A percentile compares a stretch with the other conserved stretches of the same genome.
These are phyloP conservation scores for Kwoniella sp. DNA, from an alignment of 768 basidiomycete species.

Conservation along the genomic window DNA sequence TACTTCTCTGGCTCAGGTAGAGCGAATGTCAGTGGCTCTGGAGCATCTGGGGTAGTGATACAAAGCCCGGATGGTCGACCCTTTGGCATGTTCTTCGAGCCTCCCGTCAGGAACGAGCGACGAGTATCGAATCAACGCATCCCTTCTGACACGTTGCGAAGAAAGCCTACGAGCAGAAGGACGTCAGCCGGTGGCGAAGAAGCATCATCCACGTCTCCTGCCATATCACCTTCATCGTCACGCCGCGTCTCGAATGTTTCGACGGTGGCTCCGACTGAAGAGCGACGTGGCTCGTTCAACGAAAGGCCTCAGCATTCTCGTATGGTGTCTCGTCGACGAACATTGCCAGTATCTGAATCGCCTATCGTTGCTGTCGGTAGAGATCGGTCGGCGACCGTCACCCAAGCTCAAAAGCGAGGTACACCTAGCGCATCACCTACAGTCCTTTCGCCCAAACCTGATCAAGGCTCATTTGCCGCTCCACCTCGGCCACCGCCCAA, in stretches of 20 bases:
- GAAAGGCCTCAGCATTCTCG: slow-evolving; percentile 14
- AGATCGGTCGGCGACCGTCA: slow-evolving; percentile 40
- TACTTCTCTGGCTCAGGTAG: slow-evolving; percentile 72
- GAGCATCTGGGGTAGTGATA: slow-evolving; percentile 79
- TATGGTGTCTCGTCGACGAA: slow-evolving; percentile 28
- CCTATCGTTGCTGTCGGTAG: slow-evolving; percentile 40
- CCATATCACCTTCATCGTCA: slow-evolving; percentile 17
- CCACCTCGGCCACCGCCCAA: slow-evolving; percentile 23
- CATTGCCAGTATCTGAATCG: slow-evolving; percentile 28
- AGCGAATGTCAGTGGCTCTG: slow-evolving; percentile 59
- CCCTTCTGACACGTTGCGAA: slow-evolving; percentile 20
- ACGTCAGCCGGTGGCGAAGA: slow-evolving; percentile 24
- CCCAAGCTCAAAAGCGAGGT: slow-evolving; percentile 4
- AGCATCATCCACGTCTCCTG: slow-evolving; percentile 5
- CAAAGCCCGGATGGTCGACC: slow-evolving; percentile 91
- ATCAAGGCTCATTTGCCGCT: slow-evolving; percentile 8
- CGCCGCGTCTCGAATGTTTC: slow-evolving; percentile 21
- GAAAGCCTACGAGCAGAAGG: slow-evolving; percentile 24
- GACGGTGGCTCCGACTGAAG: slow-evolving; percentile 5
- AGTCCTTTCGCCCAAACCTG: slow-evolving; percentile 18
- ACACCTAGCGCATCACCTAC: slow-evolving; percentile 20
- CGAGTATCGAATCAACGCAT: slow-evolving; percentile 21
- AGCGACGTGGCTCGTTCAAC: slow-evolving; percentile 12
- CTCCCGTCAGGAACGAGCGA: slow-evolving; percentile 55
- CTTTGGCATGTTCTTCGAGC: slow-evolving; percentile 94